Evolutionary conservation across 441 rosid species (phyloP).

Genomic region (Erysimum cheiri): DNA sequence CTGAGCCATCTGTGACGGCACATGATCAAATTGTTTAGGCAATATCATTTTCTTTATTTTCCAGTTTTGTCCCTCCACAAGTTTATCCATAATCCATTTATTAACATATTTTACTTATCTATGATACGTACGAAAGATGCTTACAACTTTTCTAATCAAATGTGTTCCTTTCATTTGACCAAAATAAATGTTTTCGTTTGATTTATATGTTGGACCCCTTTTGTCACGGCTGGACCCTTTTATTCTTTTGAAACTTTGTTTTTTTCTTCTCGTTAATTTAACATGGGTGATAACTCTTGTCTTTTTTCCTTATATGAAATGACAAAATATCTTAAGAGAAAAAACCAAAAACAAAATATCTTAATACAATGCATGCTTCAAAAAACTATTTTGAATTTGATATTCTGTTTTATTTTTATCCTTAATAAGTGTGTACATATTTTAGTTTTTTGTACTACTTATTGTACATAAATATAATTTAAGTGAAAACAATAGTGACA

Average conservation of each 20-base stretch:
- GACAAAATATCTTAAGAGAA: background rate
- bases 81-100: background rate
- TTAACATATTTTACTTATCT: background rate
- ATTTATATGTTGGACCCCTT: conserved; percentile 18
- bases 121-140: conserved; percentile 3
- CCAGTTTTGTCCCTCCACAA: background rate
- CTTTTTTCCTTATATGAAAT: conserved; percentile 10
- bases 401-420: background rate
- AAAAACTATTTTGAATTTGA: background rate
- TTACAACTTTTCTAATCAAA: conserved; percentile 3
- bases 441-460: background rate
- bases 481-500: background rate
- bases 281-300: conserved; percentile 25
- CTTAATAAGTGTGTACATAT: background rate
- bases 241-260: background rate
- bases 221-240: background rate
- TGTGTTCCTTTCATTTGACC: conserved; percentile 7
- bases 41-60: background rate
- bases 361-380: background rate
- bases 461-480: background rate
- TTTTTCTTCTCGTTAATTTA: conserved; percentile 10
- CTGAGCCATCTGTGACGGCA: conserved; percentile 32
- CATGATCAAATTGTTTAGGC: conserved; percentile 28
- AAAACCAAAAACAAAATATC: background rate
- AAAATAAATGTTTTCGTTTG: conserved; percentile 22